phyloP scores from a whole-genome alignment of 805 yeast genomes.

The Cyberlindnera amylophila region DNA sequence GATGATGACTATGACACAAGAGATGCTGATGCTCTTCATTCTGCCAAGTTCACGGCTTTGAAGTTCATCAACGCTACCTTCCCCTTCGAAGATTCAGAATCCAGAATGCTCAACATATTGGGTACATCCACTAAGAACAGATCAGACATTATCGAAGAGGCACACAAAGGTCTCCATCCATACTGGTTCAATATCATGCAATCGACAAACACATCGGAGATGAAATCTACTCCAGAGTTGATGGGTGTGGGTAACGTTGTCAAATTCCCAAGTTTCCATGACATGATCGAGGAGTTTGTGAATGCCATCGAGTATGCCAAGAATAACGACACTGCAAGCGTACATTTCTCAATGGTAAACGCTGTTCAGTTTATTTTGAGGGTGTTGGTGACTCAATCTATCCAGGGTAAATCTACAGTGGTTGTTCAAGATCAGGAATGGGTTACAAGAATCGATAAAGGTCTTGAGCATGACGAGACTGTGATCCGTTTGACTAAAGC shows the following conservation, averaged over 20 bases:
- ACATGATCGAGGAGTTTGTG: constrained; percentile 33
- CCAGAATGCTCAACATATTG: constrained; percentile 61
- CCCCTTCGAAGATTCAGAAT: constrained; percentile 63
- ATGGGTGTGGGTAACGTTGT: constrained; percentile 37
- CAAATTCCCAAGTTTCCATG: constrained; percentile 53
- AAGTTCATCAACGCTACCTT: constrained; percentile 62
- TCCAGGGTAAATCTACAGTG: constrained; percentile 47
- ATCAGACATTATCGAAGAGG: constrained; percentile 76
- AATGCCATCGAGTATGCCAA: constrained; percentile 25
- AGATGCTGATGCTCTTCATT: constrained; percentile 35
- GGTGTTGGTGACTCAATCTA: constrained; percentile 62
- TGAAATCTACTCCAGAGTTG: constrained; percentile 41
- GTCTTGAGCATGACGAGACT: constrained; percentile 55
- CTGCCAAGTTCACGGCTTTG: constrained; percentile 60
- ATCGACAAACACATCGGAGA: constrained; percentile 42
- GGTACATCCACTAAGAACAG: constrained; percentile 58
- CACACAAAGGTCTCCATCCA: constrained; percentile 77
- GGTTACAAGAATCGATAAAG: constrained; percentile 64
- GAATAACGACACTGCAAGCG: constrained; percentile 24
- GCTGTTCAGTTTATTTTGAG: constrained; percentile 54
- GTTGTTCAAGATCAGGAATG: constrained; percentile 71
- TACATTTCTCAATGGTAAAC: constrained; percentile 33
- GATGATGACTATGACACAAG: constrained; percentile 30
- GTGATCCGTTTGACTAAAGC: constrained; percentile 36
- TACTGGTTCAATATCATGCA: constrained; percentile 63